Percentiles rank a stretch among this genome's conserved stretches.
These are phyloP conservation scores for Microcera coccophila DNA, from an alignment of 2,329 filamentous ascomycete genomes.

Conservation along the genomic window DNA sequence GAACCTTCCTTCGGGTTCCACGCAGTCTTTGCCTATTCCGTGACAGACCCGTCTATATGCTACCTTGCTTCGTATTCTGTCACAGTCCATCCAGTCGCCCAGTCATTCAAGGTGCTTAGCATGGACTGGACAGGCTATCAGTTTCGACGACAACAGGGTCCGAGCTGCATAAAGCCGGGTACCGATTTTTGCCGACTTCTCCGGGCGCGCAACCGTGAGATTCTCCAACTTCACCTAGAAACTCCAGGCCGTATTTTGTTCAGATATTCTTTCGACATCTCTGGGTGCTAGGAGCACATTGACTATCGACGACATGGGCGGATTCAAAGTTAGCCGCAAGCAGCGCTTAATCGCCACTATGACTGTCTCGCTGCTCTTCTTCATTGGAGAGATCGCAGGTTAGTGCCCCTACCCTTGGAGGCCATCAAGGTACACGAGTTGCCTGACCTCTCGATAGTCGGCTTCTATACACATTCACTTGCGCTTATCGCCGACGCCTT, in stretches of 20 bases:
- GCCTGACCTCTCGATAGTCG: conserved; percentile 42
- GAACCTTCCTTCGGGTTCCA: too few species aligned
- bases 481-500: conserved; percentile 75
- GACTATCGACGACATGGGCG: conserved; percentile 11
- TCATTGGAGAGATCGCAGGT: conserved; percentile 50
- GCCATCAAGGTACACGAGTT: too few species aligned
- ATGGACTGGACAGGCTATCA: background rate
- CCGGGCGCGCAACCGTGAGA: background rate
- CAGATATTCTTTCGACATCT: too few species aligned
- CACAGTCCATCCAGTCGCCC: background rate
- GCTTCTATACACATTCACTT: conserved; percentile 67
- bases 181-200: background rate
- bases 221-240: background rate
- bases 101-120: background rate
- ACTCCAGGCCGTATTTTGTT: too few species aligned
- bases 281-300: too few species aligned
- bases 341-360: conserved; percentile 47
- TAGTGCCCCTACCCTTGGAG: too few species aligned
- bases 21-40: too few species aligned
- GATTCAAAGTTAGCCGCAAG: conserved; percentile 31
- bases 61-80: background rate
- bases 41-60: background rate
- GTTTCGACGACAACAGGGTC: background rate
- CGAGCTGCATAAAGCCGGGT: background rate
- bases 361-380: conserved; percentile 48